Percentiles rank a stretch among this genome's conserved stretches.
Conservation (phyloP, 345 rosid genomes). For the Hibiscus mutabilis region DNA sequence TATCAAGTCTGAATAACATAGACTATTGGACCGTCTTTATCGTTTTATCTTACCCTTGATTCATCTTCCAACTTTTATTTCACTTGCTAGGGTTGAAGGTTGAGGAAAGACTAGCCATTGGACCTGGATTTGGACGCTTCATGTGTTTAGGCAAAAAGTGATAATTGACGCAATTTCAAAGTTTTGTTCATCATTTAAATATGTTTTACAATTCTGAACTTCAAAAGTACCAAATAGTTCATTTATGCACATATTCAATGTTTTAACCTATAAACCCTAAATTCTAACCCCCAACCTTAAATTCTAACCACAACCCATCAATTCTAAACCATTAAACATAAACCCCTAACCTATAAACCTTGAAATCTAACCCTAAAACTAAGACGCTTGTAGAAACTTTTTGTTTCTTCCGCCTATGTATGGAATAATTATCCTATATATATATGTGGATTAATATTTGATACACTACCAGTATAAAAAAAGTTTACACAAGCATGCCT, state of each 20-base stretch:
- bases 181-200: conserved; percentile 16
- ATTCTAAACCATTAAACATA: no score
- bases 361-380: no score
- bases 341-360: no score
- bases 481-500: no score
- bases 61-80: neutral
- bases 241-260: neutral
- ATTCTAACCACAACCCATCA: no score
- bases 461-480: no score
- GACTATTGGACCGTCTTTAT: neutral
- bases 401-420: no score
- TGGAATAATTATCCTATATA: no score
- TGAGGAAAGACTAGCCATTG: conserved; percentile 10
- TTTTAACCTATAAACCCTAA: no score
- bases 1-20: neutral
- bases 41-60: neutral
- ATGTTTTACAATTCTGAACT: conserved; percentile 3
- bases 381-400: no score
- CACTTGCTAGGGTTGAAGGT: conserved; percentile 29
- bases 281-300: no score
- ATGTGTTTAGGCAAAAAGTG: conserved; percentile 1
- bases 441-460: no score
- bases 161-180: neutral
- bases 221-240: neutral
- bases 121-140: conserved; percentile 7